phyloP scores from a whole-genome alignment of 306 rosid species.

The Casuarina cunninghamiana region DNA sequence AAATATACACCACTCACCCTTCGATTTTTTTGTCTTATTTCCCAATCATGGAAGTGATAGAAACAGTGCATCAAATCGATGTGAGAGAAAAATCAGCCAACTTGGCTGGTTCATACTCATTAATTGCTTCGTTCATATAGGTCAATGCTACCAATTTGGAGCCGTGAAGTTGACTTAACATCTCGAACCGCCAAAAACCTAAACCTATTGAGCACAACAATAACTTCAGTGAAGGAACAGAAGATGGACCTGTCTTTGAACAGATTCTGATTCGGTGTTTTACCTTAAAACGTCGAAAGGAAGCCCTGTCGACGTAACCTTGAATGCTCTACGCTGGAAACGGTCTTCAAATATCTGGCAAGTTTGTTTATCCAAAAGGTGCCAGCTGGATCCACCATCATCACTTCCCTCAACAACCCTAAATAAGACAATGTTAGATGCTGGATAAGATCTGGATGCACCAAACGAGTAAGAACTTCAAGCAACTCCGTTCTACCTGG shows the following conservation, averaged over 20 bases:
- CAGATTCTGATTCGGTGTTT: neutral
- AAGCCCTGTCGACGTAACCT: constrained; percentile 40
- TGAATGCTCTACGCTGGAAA: constrained; percentile 61
- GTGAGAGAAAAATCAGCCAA: neutral
- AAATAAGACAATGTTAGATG: constrained; percentile 13
- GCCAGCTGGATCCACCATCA: constrained; percentile 76
- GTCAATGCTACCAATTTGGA: constrained; percentile 87
- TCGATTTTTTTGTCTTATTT: too few relatives aligned
- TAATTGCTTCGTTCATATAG: constrained; percentile 48
- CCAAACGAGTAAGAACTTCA: neutral
- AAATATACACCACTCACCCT: too few relatives aligned
- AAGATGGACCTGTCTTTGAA: neutral
- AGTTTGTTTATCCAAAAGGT: constrained; percentile 62
- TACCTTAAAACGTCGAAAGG: constrained; percentile 70
- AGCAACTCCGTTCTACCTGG: neutral
- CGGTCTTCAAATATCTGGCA: constrained; percentile 63
- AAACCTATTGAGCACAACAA: constrained; percentile 51
- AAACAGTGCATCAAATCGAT: neutral
- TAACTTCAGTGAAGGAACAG: neutral
- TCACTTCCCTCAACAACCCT: constrained; percentile 90
- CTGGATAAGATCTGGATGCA: constrained; percentile 6
- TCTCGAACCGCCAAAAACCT: constrained; percentile 68
- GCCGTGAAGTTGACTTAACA: constrained; percentile 55
- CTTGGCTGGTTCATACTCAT: neutral
- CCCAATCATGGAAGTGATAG: neutral